Percentiles rank a stretch among this genome's conserved stretches.
phyloP scores from a whole-genome alignment of 2,329 filamentous ascomycete species.

The Parascedosporium putredinis region DNA sequence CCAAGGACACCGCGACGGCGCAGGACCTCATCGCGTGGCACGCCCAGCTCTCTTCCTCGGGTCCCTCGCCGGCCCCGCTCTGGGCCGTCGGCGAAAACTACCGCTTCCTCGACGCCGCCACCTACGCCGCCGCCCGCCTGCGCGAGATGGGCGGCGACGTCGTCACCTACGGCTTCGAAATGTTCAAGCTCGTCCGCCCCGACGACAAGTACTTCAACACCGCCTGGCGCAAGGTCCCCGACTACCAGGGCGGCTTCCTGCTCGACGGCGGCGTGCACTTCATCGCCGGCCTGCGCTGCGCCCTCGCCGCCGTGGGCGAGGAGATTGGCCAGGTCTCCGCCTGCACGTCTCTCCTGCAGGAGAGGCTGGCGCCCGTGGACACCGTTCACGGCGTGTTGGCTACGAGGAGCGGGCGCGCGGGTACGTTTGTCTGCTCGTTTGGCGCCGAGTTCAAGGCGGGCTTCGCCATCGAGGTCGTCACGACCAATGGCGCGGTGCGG shows the following conservation, averaged over 20 bases:
- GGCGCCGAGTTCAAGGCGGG: conserved; percentile 40
- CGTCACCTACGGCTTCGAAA: conserved; percentile 27
- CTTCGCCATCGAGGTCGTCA: conserved; percentile 45
- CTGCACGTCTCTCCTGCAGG: conserved; percentile 42
- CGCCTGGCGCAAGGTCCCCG: conserved; percentile 53
- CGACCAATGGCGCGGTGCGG: conserved; percentile 45
- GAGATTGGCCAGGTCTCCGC: conserved; percentile 37
- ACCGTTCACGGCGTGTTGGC: conserved; percentile 50
- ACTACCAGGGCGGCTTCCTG: conserved; percentile 66
- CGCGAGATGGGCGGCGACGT: conserved; percentile 13
- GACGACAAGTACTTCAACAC: conserved; percentile 40
- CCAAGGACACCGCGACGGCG: conserved; percentile 41
- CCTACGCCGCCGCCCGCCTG: conserved; percentile 27
- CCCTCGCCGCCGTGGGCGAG: conserved; percentile 39
- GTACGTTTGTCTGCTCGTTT: conserved; percentile 46
- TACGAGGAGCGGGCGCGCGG: conserved; percentile 42
- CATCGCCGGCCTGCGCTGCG: conserved; percentile 48
- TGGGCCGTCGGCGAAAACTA: conserved; percentile 65
- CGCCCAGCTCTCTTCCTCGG: conserved; percentile 12
- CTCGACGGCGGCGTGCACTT: conserved; percentile 69
- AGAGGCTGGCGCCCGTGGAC: conserved; percentile 54
- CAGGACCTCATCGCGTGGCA: conserved; percentile 28
- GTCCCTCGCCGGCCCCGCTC: conserved; percentile 22
- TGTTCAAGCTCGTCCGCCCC: conserved; percentile 31
- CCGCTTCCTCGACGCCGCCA: conserved; percentile 48